Conservation (phyloP, 257 asterid genomes). For the Orobanche coerulescens region DNA sequence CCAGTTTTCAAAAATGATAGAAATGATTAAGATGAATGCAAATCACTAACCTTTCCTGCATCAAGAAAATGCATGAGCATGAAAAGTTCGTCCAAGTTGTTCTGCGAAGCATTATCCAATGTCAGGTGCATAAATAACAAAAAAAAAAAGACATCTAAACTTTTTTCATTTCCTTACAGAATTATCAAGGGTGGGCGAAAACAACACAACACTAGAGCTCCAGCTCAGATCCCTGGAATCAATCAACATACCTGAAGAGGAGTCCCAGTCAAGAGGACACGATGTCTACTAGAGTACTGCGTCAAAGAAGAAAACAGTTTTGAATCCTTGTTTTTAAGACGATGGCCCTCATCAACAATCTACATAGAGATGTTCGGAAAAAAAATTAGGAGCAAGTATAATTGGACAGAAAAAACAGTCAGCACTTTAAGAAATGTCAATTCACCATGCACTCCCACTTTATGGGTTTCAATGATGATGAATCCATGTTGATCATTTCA, state of each 20-base stretch:
- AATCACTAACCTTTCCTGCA: slow-evolving; percentile 83
- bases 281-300: slow-evolving; percentile 79
- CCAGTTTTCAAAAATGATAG: slow-evolving; percentile 13
- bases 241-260: slow-evolving; percentile 79
- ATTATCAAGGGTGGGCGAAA: neutral
- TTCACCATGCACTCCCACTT: slow-evolving; percentile 97
- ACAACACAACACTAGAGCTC: slow-evolving; percentile 12
- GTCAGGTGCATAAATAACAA: slow-evolving; percentile 17
- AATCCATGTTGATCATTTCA: slow-evolving; percentile 92
- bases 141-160: neutral
- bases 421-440: slow-evolving; percentile 15
- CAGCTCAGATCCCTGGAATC: slow-evolving; percentile 7
- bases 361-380: slow-evolving; percentile 31
- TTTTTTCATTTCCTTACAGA: neutral
- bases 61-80: slow-evolving; percentile 99
- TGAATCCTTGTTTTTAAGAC: slow-evolving; percentile 95
- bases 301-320: slow-evolving; percentile 72
- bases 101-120: slow-evolving; percentile 53
- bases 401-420: slow-evolving; percentile 15
- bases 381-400: slow-evolving; percentile 17
- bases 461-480: slow-evolving; percentile 72
- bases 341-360: slow-evolving; percentile 99
- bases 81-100: slow-evolving; percentile 94
- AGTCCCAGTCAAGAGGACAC: slow-evolving; percentile 93
- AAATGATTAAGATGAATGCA: slow-evolving; percentile 7